Conservation (phyloP, 73 alveolate species). For the Tetrahymena malaccensis region DNA sequence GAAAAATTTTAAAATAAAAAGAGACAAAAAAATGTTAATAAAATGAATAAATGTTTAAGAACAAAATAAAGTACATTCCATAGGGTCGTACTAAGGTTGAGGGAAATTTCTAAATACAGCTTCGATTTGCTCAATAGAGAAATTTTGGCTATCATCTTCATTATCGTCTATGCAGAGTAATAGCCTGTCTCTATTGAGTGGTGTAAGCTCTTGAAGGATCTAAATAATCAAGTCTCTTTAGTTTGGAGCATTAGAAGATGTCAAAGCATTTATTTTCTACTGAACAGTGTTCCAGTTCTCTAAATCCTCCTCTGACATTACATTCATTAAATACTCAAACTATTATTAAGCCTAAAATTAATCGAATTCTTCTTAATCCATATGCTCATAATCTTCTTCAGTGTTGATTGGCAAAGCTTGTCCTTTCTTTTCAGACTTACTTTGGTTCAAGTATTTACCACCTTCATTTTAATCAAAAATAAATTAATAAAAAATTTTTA, state of each 20-base stretch:
- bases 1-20: background rate
- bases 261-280: background rate
- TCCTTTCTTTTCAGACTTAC: background rate
- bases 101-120: background rate
- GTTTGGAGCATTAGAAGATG: background rate
- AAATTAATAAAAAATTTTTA: too few relatives aligned
- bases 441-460: background rate
- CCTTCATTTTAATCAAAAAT: background rate
- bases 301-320: background rate
- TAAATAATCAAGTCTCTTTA: background rate
- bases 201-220: background rate
- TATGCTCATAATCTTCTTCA: background rate
- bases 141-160: background rate
- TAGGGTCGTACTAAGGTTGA: background rate
- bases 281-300: background rate
- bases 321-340: background rate
- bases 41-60: background rate
- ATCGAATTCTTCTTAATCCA: background rate
- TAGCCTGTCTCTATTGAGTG: background rate
- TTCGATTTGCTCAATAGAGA: background rate
- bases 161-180: background rate
- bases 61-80: background rate
- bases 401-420: background rate
- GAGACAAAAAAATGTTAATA: background rate
- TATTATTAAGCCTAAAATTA: background rate